These are phyloP conservation scores for Glebionis coronaria DNA, from an alignment of 129 eudicot genomes.

Conservation along the genomic window DNA sequence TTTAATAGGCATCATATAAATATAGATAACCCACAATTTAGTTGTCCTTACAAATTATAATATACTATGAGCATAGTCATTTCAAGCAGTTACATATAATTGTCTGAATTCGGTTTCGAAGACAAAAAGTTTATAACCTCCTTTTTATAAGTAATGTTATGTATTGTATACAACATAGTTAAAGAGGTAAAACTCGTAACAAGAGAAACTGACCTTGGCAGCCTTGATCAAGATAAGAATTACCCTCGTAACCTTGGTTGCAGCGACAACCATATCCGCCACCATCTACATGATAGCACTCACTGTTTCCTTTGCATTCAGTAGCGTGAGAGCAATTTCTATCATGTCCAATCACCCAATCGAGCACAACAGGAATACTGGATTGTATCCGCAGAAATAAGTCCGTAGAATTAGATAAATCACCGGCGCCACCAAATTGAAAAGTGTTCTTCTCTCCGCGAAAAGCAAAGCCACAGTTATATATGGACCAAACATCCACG, in stretches of 20 bases:
- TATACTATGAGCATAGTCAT: too few relatives aligned
- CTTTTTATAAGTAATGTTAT: too few relatives aligned
- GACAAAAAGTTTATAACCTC: too few relatives aligned
- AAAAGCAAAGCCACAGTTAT: background rate
- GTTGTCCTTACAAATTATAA: too few relatives aligned
- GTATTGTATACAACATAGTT: too few relatives aligned
- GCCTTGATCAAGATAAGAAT: slow-evolving; percentile 9
- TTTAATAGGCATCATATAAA: too few relatives aligned
- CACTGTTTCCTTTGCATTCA: background rate
- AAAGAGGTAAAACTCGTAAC: too few relatives aligned
- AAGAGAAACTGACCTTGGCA: slow-evolving; percentile 12
- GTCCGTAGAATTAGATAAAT: background rate
- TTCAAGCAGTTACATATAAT: too few relatives aligned
- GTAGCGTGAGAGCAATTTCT: background rate
- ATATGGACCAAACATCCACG: too few relatives aligned
- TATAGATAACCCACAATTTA: too few relatives aligned
- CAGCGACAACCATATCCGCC: slow-evolving; percentile 9
- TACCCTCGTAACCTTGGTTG: slow-evolving; percentile 6
- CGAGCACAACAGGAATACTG: background rate
- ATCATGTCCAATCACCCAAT: background rate
- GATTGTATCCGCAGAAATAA: background rate
- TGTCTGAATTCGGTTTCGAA: too few relatives aligned
- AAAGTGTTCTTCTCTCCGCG: background rate
- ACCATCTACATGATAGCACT: slow-evolving; percentile 8
- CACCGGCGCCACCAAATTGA: background rate